Evolutionary conservation across 75 land plant species (phyloP).

Genomic region (Cupressus sempervirens): DNA sequence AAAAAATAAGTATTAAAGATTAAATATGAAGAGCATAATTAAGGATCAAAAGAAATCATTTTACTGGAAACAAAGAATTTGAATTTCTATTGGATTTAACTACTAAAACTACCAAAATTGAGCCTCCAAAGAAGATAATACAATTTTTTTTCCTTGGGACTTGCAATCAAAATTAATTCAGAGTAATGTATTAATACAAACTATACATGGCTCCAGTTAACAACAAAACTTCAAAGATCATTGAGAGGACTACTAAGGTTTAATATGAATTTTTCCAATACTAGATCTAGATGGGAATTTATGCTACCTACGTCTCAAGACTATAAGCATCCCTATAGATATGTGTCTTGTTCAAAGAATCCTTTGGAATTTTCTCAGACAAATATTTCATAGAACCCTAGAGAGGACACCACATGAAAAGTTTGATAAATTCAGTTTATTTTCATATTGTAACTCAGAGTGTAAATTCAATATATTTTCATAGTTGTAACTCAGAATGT

Average conservation of each 20-base stretch:
- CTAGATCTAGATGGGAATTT: not conserved
- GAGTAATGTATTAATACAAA: no score
- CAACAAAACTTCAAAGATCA: not conserved
- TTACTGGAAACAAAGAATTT: not conserved
- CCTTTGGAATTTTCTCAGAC: constrained; percentile 82
- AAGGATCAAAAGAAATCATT: not conserved
- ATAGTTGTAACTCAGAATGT: not conserved
- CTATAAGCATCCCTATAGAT: constrained; percentile 57
- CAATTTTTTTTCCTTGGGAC: not conserved
- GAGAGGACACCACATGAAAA: constrained; percentile 53
- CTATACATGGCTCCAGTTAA: no score
- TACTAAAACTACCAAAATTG: not conserved
- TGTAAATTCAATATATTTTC: no score
- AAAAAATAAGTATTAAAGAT: not conserved
- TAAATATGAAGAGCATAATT: not conserved
- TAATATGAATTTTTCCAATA: not conserved
- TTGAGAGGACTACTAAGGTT: not conserved
- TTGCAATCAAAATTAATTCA: not conserved
- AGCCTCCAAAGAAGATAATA: not conserved
- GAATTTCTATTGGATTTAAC: not conserved
- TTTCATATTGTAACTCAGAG: no score
- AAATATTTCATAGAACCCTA: constrained; percentile 93
- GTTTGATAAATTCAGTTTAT: not conserved
- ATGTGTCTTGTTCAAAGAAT: constrained; percentile 64
- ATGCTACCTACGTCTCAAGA: constrained; percentile 51